These are phyloP conservation scores for Aspergillus felis DNA, from an alignment of 2,329 filamentous ascomycete genomes.

Conservation along the genomic window DNA sequence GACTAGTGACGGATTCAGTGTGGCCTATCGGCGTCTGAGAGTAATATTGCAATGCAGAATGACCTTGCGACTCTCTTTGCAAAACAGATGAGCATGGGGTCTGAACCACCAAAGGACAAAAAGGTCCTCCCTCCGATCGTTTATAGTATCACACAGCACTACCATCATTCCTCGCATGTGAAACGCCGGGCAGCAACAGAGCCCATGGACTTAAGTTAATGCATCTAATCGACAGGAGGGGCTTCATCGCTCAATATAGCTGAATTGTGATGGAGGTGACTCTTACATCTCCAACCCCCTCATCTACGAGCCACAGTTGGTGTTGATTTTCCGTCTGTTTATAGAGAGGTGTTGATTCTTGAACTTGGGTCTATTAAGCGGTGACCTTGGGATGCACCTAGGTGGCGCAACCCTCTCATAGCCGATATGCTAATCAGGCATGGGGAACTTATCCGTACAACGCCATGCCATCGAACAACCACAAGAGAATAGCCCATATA, in stretches of 20 bases:
- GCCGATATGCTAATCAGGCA: background rate
- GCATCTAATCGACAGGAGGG: background rate
- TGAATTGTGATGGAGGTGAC: background rate
- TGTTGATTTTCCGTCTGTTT: background rate
- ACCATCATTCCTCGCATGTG: constrained; percentile 73
- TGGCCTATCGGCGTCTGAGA: constrained; percentile 39
- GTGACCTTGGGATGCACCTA: background rate
- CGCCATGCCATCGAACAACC: background rate
- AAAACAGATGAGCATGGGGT: constrained; percentile 64
- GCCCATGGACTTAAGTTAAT: background rate
- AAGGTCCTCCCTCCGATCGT: constrained; percentile 49
- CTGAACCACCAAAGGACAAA: constrained; percentile 29
- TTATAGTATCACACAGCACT: constrained; percentile 78
- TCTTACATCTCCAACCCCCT: constrained; percentile 1
- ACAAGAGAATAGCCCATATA: background rate
- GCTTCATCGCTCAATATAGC: background rate
- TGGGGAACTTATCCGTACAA: background rate
- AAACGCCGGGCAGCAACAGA: constrained; percentile 34
- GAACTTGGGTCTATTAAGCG: background rate
- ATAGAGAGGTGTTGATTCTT: background rate
- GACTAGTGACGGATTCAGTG: constrained; percentile 29
- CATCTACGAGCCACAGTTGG: background rate
- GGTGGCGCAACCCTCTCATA: background rate
- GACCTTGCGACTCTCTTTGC: constrained; percentile 79
- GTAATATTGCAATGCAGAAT: constrained; percentile 65